Base-by-base conservation (phyloP, 495 filamentous ascomycete genomes). In the Filosporella fistucella region DNA sequence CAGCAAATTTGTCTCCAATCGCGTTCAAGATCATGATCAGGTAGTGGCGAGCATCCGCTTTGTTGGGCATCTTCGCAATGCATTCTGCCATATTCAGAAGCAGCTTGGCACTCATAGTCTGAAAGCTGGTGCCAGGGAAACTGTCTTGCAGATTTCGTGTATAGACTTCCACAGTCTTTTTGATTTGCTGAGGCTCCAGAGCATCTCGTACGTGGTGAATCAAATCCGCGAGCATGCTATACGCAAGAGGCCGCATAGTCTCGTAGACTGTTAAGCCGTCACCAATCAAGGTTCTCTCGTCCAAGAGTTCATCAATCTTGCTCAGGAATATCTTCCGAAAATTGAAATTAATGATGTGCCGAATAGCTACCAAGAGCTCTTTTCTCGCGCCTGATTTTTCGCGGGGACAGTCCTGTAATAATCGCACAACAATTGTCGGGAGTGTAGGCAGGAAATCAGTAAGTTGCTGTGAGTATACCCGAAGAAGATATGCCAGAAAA, bases 311-410 rank as follows among this genome's bases (percentile, higher is more conserved):
- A 56, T 96, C 89, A 59, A 99, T 96, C 65, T 91, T 95, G 29
- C 80, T 83, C 23, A 96, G 69, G 63, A 97, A 99, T 17, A 98
- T 95, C 61, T 87, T 93, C 44, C 94, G 74, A 52, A 96, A 97
- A 61, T 96, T 96, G 69, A 96, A 97, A 64, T 99, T 99, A 67
- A 97, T 96, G 55, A 96, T 97, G 59, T 99, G 94, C 12, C 94
- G 80, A 49, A 97, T 97, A 0, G 93, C 94, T 22, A 99, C 94
- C 14, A 99, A 67, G 14, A 99, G 72, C 66, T 99, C 94, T 65
- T 97, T 99, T 22, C 94, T 75, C 3, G 93, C 89, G 14, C 85
- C 84, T 0, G 91, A 96, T 56, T 95, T 91, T 64, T 96, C 91
- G 36, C 90, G 74, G 0, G 94, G 94, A 45, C 91, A 96, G 55